Evolutionary conservation across 208 protist genomes (phyloP).

Genomic region (Trichomonas tenax): DNA sequence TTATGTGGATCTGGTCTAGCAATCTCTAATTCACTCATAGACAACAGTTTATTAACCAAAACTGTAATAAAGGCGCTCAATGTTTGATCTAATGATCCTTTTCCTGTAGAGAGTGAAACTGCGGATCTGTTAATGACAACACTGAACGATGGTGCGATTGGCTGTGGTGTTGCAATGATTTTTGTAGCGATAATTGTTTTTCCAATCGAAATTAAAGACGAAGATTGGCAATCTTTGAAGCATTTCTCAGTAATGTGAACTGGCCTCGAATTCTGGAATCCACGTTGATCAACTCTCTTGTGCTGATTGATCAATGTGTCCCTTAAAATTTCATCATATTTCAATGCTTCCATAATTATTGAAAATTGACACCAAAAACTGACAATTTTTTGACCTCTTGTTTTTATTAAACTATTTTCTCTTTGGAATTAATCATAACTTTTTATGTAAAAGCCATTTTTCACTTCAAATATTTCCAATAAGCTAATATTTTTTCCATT

Average conservation of each 20-base stretch:
- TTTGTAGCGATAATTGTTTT: background rate
- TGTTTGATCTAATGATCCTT: background rate
- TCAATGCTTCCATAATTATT: background rate
- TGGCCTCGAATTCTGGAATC: background rate
- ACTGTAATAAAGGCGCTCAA: background rate
- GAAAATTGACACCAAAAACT: background rate
- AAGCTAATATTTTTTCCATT: too few relatives aligned
- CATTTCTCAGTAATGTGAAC: background rate
- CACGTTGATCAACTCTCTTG: background rate
- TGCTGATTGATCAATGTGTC: background rate
- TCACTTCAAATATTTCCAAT: too few relatives aligned
- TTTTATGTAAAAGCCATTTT: too few relatives aligned
- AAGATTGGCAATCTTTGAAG: background rate
- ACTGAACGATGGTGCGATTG: background rate
- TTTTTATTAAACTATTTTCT: too few relatives aligned
- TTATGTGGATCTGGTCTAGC: background rate
- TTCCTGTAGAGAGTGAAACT: background rate
- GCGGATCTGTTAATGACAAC: background rate
- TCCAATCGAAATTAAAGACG: background rate
- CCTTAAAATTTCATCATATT: background rate
- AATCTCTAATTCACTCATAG: background rate
- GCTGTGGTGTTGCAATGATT: background rate
- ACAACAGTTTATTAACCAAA: background rate
- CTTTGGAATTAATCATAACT: too few relatives aligned
- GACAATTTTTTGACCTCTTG: background rate